Evolutionary conservation across 257 asterid species (phyloP).

Genomic region (Thymus mandschuricus): DNA sequence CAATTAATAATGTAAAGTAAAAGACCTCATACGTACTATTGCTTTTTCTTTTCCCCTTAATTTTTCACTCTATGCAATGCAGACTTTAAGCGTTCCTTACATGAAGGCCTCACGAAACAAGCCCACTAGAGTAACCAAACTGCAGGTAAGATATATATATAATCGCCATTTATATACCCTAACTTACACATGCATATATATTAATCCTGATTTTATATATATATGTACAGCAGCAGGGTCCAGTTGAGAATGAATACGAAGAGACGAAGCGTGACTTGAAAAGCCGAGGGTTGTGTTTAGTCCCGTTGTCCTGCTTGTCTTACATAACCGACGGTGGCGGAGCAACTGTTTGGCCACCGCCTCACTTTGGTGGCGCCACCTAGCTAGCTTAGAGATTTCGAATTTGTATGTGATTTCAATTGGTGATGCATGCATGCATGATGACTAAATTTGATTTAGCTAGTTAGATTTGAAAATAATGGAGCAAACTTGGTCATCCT

Average conservation of each 20-base stretch:
- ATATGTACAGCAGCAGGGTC: slow-evolving; percentile 20
- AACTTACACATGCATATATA: not conserved
- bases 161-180: no score
- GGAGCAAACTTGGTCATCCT: slow-evolving; percentile 95
- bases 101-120: slow-evolving; percentile 74
- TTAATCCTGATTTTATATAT: no score
- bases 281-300: slow-evolving; percentile 83
- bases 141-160: slow-evolving; percentile 45
- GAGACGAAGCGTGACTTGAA: slow-evolving; percentile 60
- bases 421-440: not conserved
- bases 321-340: slow-evolving; percentile 67
- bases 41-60: no score
- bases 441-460: slow-evolving; percentile 25
- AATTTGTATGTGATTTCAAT: not conserved
- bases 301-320: slow-evolving; percentile 77
- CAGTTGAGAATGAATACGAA: slow-evolving; percentile 36
- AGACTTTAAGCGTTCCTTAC: slow-evolving; percentile 90
- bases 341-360: slow-evolving; percentile 72
- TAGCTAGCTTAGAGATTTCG: slow-evolving; percentile 9
- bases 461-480: slow-evolving; percentile 33
- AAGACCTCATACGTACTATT: not conserved
- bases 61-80: slow-evolving; percentile 25
- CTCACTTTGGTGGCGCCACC: slow-evolving; percentile 62
- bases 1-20: no score
- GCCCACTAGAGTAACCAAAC: slow-evolving; percentile 46